Evolutionary conservation across 176 grass and related monocot genomes (phyloP).

Genomic region (Carex myosuroides): DNA sequence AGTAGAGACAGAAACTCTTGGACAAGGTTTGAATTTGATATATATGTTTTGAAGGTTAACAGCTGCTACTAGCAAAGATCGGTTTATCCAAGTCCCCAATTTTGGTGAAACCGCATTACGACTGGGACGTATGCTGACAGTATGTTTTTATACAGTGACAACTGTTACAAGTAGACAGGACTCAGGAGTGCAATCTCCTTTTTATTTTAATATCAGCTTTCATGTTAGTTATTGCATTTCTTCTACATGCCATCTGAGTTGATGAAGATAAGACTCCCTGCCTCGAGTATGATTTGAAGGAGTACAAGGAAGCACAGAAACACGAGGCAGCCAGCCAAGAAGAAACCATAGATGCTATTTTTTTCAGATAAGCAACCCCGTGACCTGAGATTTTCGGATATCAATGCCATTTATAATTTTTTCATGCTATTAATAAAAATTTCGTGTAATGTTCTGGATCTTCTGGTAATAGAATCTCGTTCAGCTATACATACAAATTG

Average conservation of each 20-base stretch:
- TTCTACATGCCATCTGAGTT: conserved; percentile 40
- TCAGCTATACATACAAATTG: too few relatives aligned
- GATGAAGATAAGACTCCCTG: conserved; percentile 92
- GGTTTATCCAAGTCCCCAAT: background rate
- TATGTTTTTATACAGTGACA: background rate
- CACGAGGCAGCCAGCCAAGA: conserved; percentile 40
- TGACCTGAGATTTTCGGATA: too few relatives aligned
- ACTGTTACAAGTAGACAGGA: background rate
- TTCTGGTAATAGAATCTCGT: too few relatives aligned
- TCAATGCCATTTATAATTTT: too few relatives aligned
- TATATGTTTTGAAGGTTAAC: background rate
- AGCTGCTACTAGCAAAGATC: background rate
- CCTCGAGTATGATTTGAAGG: conserved; percentile 63
- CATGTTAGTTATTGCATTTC: background rate
- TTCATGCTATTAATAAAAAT: too few relatives aligned
- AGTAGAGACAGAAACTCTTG: conserved; percentile 59
- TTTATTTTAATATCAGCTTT: background rate
- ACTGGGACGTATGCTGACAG: background rate
- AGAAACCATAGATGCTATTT: conserved; percentile 11
- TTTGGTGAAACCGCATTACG: background rate
- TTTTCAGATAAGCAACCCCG: too few relatives aligned
- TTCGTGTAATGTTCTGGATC: too few relatives aligned
- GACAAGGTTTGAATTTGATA: conserved; percentile 21
- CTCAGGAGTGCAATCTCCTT: background rate
- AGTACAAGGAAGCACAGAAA: conserved; percentile 47